Percentiles rank a stretch among this genome's conserved stretches.
phyloP scores from a whole-genome alignment of 768 basidiomycete genomes.

The Suillus luteus region DNA sequence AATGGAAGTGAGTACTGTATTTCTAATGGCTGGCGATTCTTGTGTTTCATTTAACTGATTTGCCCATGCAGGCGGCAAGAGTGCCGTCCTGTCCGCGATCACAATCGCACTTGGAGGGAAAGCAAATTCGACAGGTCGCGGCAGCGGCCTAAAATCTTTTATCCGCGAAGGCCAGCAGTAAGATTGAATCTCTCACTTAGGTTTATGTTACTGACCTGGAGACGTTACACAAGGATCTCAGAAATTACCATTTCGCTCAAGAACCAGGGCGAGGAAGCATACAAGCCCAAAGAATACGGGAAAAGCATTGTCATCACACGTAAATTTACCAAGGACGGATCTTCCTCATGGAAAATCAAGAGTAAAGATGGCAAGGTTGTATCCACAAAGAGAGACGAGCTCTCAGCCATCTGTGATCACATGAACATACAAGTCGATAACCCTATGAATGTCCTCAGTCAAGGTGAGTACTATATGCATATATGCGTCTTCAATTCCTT shows the following conservation, averaged over 20 bases:
- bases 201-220: constrained; percentile 8
- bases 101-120: constrained; percentile 94
- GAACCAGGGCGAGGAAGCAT: constrained; percentile 92
- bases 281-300: constrained; percentile 81
- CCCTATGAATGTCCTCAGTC: constrained; percentile 92
- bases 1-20: constrained; percentile 79
- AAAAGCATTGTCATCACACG: constrained; percentile 85
- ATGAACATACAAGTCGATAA: constrained; percentile 98
- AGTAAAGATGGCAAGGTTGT: constrained; percentile 63
- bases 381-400: constrained; percentile 79
- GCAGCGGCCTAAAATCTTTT: constrained; percentile 79
- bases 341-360: constrained; percentile 82
- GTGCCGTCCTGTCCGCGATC: constrained; percentile 90
- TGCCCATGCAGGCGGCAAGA: constrained; percentile 76
- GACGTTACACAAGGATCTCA: constrained; percentile 46
- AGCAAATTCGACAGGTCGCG: constrained; percentile 88
- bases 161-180: constrained; percentile 83
- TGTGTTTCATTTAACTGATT: not conserved
- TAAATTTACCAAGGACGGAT: constrained; percentile 73
- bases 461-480: constrained; percentile 48
- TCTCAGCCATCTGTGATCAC: constrained; percentile 87
- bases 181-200: constrained; percentile 25
- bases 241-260: constrained; percentile 82
- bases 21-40: not conserved
- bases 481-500: not conserved